Base-by-base conservation (phyloP, 148 eudicot genomes). In the Rhododendron ovatum region DNA sequence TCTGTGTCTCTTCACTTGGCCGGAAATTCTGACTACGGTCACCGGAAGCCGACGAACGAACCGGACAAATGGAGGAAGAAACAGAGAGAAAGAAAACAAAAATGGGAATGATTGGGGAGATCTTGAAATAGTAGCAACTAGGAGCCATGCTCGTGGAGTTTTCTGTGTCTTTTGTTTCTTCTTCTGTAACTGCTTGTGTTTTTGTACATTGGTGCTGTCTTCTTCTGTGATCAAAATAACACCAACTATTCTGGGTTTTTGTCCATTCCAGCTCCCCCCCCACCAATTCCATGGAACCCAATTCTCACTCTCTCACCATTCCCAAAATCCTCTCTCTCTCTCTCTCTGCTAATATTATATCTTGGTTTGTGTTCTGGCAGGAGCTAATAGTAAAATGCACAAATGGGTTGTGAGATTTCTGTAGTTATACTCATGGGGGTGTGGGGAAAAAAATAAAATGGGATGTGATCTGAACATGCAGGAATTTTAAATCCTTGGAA, bases 391-490 rank as follows among this genome's bases (percentile, higher is more conserved):
- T 86, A 88, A 82, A 89, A 81, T 83, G 63, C 67, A 73, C 77
- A 69, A 88, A 88, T 86, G 88, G 80, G 87, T 85, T 89, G 71
- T 91, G 88, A 81, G 69, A 69, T 84, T 87, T 89, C 51, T 85
- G 82, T 90, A 91, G 90, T 79, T 84, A 47, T 39, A 87, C 80
- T 91, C 95, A 95, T 94, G 98, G 92, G 95, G 85, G 91, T 73
- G 78, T 87, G 83, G 90, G 78, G 86, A 73, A 82, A 88, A 63
- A 92, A 88, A 91, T 90, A 90, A 89, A 86, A 82, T n/a, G 87
- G 89, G 89, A 61, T 84, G 87, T 89, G 93, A 87, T 75, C 85
- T 84, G 86, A 87, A 87, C 93, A 90, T 90, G 93, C 83, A 88
- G 18, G 50, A 90, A 84, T 84, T 30, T 84, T 76, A 84, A 82